These are phyloP conservation scores for Fusarium sp. DNA, from an alignment of 2,329 filamentous ascomycete species.

Conservation along the genomic window DNA sequence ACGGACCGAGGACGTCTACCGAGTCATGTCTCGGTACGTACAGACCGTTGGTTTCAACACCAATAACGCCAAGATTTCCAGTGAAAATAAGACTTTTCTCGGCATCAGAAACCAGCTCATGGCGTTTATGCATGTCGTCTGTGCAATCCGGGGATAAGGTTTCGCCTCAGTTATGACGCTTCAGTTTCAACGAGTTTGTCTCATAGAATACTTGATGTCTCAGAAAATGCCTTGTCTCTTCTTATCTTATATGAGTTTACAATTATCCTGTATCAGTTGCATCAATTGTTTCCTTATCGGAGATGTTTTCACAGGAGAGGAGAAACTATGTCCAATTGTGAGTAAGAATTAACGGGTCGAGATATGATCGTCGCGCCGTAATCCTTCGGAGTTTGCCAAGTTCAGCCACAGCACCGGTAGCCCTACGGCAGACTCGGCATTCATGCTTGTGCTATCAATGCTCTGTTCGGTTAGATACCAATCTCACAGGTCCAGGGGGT, in stretches of 20 bases:
- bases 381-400: not conserved
- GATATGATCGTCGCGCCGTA: not conserved
- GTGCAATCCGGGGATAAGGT: not conserved
- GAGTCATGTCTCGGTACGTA: not conserved
- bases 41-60: not conserved
- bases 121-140: not conserved
- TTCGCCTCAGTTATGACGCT: not conserved
- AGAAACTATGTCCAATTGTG: not conserved
- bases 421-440: not conserved
- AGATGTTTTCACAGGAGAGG: not conserved
- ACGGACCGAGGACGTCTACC: not conserved
- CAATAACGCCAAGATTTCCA: not conserved
- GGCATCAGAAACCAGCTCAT: not conserved
- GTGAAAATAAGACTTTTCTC: not conserved
- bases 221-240: no score
- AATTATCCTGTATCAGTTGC: no score
- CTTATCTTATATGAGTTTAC: no score
- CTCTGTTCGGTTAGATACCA: not conserved
- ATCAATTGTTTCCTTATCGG: no score
- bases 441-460: not conserved
- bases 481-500: constrained; percentile 8
- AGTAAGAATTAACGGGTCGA: not conserved
- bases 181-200: not conserved
- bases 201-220: not conserved
- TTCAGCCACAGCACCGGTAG: not conserved